Evolutionary conservation across 202 grass and related monocot species (phyloP).

Genomic region (Schoenoplectus triqueter): DNA sequence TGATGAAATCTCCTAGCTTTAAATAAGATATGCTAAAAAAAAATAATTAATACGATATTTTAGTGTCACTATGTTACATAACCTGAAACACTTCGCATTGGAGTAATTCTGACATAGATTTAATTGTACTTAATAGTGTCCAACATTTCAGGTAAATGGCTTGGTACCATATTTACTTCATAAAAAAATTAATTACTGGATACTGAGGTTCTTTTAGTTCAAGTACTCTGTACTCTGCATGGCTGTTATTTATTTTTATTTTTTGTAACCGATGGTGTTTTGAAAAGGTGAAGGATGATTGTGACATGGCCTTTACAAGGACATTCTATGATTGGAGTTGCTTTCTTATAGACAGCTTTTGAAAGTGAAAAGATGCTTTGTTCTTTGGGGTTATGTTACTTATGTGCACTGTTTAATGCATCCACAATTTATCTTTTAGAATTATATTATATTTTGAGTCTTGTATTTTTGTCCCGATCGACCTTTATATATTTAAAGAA

Average conservation of each 20-base stretch:
- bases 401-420: conserved; percentile 18
- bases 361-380: conserved; percentile 40
- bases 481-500: conserved; percentile 1
- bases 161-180: conserved; percentile 17
- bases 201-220: not conserved
- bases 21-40: not conserved
- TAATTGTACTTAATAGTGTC: conserved; percentile 16
- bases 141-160: conserved; percentile 10
- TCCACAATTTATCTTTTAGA: conserved; percentile 1
- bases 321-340: conserved; percentile 46
- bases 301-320: conserved; percentile 39
- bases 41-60: no score
- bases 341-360: conserved; percentile 45
- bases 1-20: not conserved
- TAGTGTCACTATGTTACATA: not conserved
- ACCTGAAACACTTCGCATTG: not conserved
- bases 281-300: conserved; percentile 33
- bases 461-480: not conserved
- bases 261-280: conserved; percentile 15
- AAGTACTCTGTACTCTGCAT: conserved; percentile 26
- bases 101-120: not conserved
- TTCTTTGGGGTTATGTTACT: conserved; percentile 34
- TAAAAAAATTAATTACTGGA: not conserved
- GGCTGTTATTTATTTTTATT: not conserved
- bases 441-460: not conserved